These are phyloP conservation scores for Diaporthe vexans DNA, from an alignment of 2,329 filamentous ascomycete species.

Conservation along the genomic window DNA sequence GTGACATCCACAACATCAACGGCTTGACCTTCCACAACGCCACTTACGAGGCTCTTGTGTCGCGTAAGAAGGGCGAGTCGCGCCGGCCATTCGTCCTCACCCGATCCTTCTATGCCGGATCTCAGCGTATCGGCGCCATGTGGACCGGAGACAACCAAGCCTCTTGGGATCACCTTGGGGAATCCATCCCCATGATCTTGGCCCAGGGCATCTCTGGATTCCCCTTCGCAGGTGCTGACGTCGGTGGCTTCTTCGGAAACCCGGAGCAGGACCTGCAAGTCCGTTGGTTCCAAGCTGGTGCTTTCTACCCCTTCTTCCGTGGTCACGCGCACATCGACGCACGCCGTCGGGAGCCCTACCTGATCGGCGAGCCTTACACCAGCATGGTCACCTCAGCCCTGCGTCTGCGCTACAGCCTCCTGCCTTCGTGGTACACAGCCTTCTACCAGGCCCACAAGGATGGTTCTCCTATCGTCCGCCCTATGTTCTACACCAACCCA, in stretches of 20 bases:
- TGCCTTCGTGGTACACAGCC: constrained; percentile 96
- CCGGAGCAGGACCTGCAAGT: constrained; percentile 91
- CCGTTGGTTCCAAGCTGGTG: constrained; percentile 96
- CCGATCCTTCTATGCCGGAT: constrained; percentile 91
- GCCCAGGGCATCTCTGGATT: constrained; percentile 94
- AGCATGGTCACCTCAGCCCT: constrained; percentile 89
- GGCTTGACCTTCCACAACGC: constrained; percentile 97
- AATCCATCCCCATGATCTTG: constrained; percentile 91
- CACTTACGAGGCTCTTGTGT: constrained; percentile 86
- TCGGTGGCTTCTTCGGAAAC: constrained; percentile 98
- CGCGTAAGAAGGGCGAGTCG: constrained; percentile 87
- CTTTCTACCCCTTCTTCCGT: constrained; percentile 98
- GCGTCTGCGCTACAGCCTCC: constrained; percentile 87
- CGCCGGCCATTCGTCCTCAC: constrained; percentile 93
- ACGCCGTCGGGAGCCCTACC: constrained; percentile 92
- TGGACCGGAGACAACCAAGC: constrained; percentile 99
- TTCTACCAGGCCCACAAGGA: constrained; percentile 90
- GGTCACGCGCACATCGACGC: constrained; percentile 97
- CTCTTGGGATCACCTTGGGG: constrained; percentile 90
- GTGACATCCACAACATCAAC: constrained; percentile 95
- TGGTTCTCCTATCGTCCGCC: constrained; percentile 88
- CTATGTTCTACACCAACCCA: constrained; percentile 94
- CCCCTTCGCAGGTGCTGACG: constrained; percentile 94
- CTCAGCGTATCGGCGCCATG: constrained; percentile 92
- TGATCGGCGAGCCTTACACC: constrained; percentile 86